Evolutionary conservation across 805 yeast species (phyloP).

Genomic region (Ogataea glucozyma): DNA sequence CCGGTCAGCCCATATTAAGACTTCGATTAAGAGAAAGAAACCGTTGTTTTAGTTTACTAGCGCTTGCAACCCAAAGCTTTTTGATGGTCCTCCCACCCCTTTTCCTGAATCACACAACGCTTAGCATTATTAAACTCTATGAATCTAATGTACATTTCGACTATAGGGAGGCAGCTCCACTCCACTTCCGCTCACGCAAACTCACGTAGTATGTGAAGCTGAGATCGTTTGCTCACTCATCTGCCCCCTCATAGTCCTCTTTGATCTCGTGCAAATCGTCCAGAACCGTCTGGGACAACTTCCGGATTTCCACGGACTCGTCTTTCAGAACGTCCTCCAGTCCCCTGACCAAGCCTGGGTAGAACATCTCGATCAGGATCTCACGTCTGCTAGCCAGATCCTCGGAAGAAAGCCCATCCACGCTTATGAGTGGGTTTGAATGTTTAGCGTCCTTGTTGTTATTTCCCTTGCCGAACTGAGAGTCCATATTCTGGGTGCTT

Average conservation of each 20-base stretch:
- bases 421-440: slow-evolving; percentile 31
- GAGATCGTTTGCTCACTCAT: neutral
- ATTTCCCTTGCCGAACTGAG: neutral
- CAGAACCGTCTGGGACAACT: slow-evolving; percentile 18
- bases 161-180: neutral
- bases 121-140: too few species aligned
- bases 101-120: too few species aligned
- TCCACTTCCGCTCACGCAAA: neutral
- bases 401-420: slow-evolving; percentile 54
- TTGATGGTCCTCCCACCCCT: too few species aligned
- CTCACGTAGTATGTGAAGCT: too few species aligned
- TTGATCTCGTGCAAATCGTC: slow-evolving; percentile 20
- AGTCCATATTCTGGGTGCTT: slow-evolving; percentile 9
- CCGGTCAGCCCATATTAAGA: too few species aligned
- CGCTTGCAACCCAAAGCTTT: too few species aligned
- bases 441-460: neutral
- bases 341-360: slow-evolving; percentile 49
- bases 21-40: too few species aligned
- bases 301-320: slow-evolving; percentile 36
- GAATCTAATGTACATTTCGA: too few species aligned
- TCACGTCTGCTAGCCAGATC: slow-evolving; percentile 58
- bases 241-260: slow-evolving; percentile 19
- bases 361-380: slow-evolving; percentile 54
- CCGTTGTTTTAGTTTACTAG: too few species aligned
- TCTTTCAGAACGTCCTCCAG: slow-evolving; percentile 56